Base-by-base conservation (phyloP, 257 asterid genomes). In the Henckelia pumila region DNA sequence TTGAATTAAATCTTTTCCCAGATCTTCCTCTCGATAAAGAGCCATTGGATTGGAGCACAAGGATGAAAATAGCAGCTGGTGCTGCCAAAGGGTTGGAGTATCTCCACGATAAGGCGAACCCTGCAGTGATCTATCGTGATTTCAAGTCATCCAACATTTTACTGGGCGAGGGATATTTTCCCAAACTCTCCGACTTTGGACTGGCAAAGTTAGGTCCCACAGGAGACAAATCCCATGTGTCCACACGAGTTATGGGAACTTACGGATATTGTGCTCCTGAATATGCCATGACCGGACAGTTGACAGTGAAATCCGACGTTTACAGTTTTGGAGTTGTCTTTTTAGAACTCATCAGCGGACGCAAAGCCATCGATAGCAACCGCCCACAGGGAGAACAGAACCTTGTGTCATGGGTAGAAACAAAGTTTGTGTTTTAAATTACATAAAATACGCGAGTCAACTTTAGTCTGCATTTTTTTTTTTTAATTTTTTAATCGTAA, bases 191-290 rank as follows among this genome's bases (percentile, higher is more conserved):
- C 14, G 84, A 83, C 72, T 83, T 83, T 56, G 88, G 88, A 33
- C 69, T 83, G 50, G 88, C 88, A 26, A 83, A 83, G 70, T 84
- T 83, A n/a, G 88, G 88, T 37, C 88, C 88, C 35, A 83, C 88
- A 10, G 88, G 88, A 53, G 88, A 83, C 72, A 78, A 80, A 69
- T 80, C 88, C 3, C 88, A 83, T 44, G 88, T 83, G 66, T 83
- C 88, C 63, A 83, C 86, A 3, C 76, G 88, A 77, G 88, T 83
- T 62, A 83, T 83, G 88, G 88, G 88, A 56, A 83, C 88, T 57
- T 80, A 83, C 37, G 88, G n/a, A n/a, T n/a, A n/a, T n/a, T n/a
- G n/a, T n/a, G n/a, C n/a, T n/a, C n/a, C n/a, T n/a, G n/a, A n/a
- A 72, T 83, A 83, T 69, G 88, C 88, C 22, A 83, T 80, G 88